A percentile compares a stretch with the other conserved stretches of the same genome.
These are phyloP conservation scores for Heliamphora pulchella DNA, from an alignment of 179 eudicot species.

Conservation along the genomic window DNA sequence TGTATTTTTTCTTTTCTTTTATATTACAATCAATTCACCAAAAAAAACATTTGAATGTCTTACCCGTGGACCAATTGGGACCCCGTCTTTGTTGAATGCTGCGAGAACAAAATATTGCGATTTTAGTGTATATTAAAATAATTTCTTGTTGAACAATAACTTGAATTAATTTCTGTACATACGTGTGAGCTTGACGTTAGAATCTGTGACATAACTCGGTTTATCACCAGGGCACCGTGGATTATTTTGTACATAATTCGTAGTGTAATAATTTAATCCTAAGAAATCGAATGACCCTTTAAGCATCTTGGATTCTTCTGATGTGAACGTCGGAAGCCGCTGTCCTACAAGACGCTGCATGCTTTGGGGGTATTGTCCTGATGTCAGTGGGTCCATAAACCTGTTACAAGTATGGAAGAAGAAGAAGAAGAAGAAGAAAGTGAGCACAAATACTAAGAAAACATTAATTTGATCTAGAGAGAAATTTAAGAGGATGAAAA, in stretches of 20 bases:
- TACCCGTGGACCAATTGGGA: constrained; percentile 13
- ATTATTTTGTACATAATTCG: background rate
- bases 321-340: constrained; percentile 18
- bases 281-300: constrained; percentile 30
- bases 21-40: background rate
- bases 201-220: constrained; percentile 4
- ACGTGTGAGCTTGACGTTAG: background rate
- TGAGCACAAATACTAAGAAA: too few species aligned
- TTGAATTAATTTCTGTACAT: background rate
- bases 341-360: constrained; percentile 16
- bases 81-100: background rate
- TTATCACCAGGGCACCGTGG: background rate
- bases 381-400: constrained; percentile 24
- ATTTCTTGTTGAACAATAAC: background rate
- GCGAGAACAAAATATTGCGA: background rate
- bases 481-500: too few species aligned
- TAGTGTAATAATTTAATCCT: constrained; percentile 33
- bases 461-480: too few species aligned
- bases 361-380: constrained; percentile 21
- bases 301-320: constrained; percentile 9
- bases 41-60: background rate
- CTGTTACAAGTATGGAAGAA: constrained; percentile 9
- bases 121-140: too few species aligned
- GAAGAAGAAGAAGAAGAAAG: too few species aligned
- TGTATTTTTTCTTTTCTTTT: too few species aligned